phyloP scores from a whole-genome alignment of 768 basidiomycete genomes.

The Coprinellus micaceus region DNA sequence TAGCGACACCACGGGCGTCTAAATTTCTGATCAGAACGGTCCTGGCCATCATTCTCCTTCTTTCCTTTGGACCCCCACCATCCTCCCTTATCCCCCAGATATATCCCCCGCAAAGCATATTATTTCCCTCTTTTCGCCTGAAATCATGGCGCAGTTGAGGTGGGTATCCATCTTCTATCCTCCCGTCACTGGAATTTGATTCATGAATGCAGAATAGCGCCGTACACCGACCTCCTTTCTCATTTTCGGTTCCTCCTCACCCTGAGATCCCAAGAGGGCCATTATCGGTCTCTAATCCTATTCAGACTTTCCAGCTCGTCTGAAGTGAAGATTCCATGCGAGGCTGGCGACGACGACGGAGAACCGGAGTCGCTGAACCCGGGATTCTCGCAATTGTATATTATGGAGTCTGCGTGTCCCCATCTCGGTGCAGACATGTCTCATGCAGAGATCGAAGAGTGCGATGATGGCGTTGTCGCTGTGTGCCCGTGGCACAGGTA shows the following conservation, averaged over 20 bases:
- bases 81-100: neutral
- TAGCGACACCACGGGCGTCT: too few relatives aligned
- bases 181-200: neutral
- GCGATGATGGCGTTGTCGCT: constrained; percentile 53
- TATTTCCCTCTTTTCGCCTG: too few relatives aligned
- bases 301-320: constrained; percentile 51
- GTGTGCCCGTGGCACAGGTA: constrained; percentile 79
- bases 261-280: constrained; percentile 53
- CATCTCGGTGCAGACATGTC: constrained; percentile 79
- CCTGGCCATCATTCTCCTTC: too few relatives aligned
- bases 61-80: neutral
- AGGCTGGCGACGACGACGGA: constrained; percentile 2
- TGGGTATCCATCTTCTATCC: neutral
- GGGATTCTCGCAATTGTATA: constrained; percentile 52
- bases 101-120: too few relatives aligned
- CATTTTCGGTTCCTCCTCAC: constrained; percentile 61
- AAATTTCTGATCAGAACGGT: too few relatives aligned
- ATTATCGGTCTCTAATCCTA: constrained; percentile 60
- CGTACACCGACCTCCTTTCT: constrained; percentile 40
- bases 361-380: constrained; percentile 6
- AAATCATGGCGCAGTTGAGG: neutral
- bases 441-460: constrained; percentile 76
- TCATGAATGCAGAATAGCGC: constrained; percentile 36
- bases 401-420: constrained; percentile 78
- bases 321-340: constrained; percentile 1